Conservation (phyloP, 179 eudicot species). For the Corrigiola litoralis region DNA sequence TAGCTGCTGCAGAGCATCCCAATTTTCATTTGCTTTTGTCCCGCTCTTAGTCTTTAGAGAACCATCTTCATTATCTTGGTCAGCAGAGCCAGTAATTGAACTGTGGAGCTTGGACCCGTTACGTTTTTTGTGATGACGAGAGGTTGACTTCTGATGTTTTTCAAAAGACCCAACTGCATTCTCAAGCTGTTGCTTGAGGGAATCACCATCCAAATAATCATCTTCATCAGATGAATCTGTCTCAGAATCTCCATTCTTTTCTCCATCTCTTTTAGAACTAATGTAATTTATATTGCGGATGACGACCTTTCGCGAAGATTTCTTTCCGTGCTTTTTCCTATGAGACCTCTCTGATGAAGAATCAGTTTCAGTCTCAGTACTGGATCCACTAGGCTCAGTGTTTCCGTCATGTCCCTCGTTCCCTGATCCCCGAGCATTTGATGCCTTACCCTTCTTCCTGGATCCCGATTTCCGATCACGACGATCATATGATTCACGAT, state of each 20-base stretch:
- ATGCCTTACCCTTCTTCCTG: constrained; percentile 42
- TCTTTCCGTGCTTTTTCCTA: constrained; percentile 50
- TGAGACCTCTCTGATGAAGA: constrained; percentile 31
- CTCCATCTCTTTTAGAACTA: constrained; percentile 52
- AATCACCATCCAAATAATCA: constrained; percentile 39
- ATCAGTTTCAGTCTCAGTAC: constrained; percentile 43
- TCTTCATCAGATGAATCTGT: constrained; percentile 50
- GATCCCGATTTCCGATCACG: constrained; percentile 35
- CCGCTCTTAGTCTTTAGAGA: constrained; percentile 21
- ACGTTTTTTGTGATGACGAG: constrained; percentile 36
- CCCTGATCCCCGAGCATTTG: constrained; percentile 32
- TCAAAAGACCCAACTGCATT: constrained; percentile 62
- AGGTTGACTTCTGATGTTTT: constrained; percentile 38
- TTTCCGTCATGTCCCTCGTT: constrained; percentile 28
- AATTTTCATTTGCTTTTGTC: constrained; percentile 44
- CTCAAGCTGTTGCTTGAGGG: constrained; percentile 57
- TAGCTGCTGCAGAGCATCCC: constrained; percentile 77
- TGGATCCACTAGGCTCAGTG: constrained; percentile 40
- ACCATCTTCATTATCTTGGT: constrained; percentile 22
- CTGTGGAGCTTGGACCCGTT: constrained; percentile 35
- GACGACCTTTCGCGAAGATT: constrained; percentile 62
- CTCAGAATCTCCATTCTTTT: constrained; percentile 35
- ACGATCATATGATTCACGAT: constrained; percentile 36
- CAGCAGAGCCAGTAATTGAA: constrained; percentile 22
- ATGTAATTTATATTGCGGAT: constrained; percentile 78